Base-by-base conservation (phyloP, 768 basidiomycete species). In the Hirschioporus abietinus region DNA sequence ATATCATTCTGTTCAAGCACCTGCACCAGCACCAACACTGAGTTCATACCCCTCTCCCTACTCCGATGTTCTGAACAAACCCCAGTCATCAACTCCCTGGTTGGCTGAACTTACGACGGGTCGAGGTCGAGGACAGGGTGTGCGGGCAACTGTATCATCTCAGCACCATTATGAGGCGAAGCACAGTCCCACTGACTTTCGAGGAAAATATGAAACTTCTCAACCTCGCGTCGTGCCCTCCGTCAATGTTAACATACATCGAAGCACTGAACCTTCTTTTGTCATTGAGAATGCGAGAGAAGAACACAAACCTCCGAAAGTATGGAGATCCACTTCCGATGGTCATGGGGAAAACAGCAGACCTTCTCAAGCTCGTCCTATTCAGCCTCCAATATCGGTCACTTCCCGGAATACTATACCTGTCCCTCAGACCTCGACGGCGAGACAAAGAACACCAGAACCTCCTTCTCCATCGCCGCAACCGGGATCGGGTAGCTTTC, bases 371-470 rank as follows among this genome's bases (percentile, higher is more conserved):
- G 42, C 42, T 52, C 42, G 42, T 6, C 42, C 42, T 52, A 52
- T 52, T 35, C 75, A 64, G 23, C 35, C 7, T 71, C 72, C 1
- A 52, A 65, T 26, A 62, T 57, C 57, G 23, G 67, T 12, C 66
- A 57, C 9, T 67, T 70, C 6, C 65, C 75, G 1, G 72, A 73
- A 15, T 61, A 67, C 2, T 68, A 74, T 18, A 42, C 34, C 34
- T 72, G 74, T 0, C 68, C 76, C 1, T 70, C 76, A 0, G 74
- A 76, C 3, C 75, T 77, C 15, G 77, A 73, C 58, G 68, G 77
- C 42, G 76, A 76, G 6, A 78, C 77, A 69, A 70, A 66, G 60
- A 70, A 65, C 66, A 78, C 74, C 63, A 68, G 64, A 36, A 74
- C 76, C 3, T 72, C 74, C 65, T 52, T 52, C 42, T 20, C 2